Percentiles rank a stretch among this genome's conserved stretches.
Conservation (phyloP, 805 yeast genomes). For the Candida nitratophila region DNA sequence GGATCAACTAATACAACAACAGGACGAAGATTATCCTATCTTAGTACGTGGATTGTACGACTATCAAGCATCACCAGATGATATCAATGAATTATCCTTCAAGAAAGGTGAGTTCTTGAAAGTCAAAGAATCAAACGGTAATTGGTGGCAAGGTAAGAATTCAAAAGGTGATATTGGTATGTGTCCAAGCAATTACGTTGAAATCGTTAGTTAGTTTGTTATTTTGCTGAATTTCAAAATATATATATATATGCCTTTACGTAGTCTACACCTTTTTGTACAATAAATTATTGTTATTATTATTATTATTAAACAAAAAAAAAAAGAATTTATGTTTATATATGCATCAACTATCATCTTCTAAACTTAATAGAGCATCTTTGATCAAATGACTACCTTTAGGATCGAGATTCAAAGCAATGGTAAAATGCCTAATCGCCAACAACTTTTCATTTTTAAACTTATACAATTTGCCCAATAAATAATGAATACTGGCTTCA, state of each 20-base stretch:
- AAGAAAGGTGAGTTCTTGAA: conserved; percentile 86
- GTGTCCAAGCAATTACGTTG: conserved; percentile 92
- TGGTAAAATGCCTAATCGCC: conserved; percentile 81
- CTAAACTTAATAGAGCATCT: conserved; percentile 65
- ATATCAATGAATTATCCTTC: conserved; percentile 87
- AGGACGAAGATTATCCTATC: conserved; percentile 57
- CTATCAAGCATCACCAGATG: conserved; percentile 87
- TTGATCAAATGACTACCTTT: conserved; percentile 81
- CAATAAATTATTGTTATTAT: neutral
- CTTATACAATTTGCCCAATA: conserved; percentile 81
- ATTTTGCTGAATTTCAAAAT: neutral
- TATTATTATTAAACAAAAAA: neutral
- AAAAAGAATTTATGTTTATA: neutral
- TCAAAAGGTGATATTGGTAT: conserved; percentile 90
- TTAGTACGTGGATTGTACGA: conserved; percentile 81
- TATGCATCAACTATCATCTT: conserved; percentile 9
- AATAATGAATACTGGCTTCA: conserved; percentile 88
- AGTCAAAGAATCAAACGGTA: conserved; percentile 87
- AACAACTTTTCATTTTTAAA: conserved; percentile 63
- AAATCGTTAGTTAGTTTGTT: conserved; percentile 32
- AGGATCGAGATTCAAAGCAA: conserved; percentile 87
- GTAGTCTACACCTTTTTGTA: neutral
- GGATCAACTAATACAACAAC: neutral
- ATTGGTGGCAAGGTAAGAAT: conserved; percentile 98
- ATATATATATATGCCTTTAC: neutral